phyloP scores from a whole-genome alignment of 805 yeast species.

The Lipomyces yamanashiensis region DNA sequence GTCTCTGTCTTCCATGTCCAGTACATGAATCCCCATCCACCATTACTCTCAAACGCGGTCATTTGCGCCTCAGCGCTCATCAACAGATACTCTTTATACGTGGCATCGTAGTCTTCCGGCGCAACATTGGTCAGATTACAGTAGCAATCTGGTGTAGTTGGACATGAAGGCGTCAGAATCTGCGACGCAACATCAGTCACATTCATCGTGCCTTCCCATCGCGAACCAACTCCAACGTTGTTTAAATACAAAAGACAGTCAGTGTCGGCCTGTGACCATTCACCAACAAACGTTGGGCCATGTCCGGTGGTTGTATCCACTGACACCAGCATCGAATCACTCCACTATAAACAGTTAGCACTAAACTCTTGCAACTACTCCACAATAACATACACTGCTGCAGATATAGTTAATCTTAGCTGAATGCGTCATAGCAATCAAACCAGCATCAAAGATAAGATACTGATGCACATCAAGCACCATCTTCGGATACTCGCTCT shows the following conservation, averaged over 20 bases:
- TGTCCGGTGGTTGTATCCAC: constrained; percentile 60
- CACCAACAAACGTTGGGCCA: constrained; percentile 73
- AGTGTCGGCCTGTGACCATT: constrained; percentile 84
- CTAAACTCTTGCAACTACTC: not conserved
- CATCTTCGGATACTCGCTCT: constrained; percentile 59
- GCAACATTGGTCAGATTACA: constrained; percentile 49
- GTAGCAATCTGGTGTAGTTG: constrained; percentile 59
- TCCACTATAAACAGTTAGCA: constrained; percentile 49
- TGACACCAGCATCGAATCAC: constrained; percentile 56
- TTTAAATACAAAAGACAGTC: constrained; percentile 86
- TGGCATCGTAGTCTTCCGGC: constrained; percentile 57
- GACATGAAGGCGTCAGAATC: constrained; percentile 40
- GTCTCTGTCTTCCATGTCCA: constrained; percentile 89
- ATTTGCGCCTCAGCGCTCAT: constrained; percentile 79
- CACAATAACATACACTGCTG: constrained; percentile 42
- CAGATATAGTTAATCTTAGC: constrained; percentile 45
- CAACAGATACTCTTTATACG: constrained; percentile 60
- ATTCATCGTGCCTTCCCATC: constrained; percentile 66
- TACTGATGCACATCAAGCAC: constrained; percentile 86
- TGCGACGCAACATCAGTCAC: constrained; percentile 40
- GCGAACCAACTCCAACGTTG: constrained; percentile 76
- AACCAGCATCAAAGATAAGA: constrained; percentile 61
- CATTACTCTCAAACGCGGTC: constrained; percentile 69
- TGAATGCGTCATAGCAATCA: constrained; percentile 41
- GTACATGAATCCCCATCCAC: constrained; percentile 74